Evolutionary conservation across 140 eudicot genomes (phyloP).

Genomic region (Erigeron philadelphicus): DNA sequence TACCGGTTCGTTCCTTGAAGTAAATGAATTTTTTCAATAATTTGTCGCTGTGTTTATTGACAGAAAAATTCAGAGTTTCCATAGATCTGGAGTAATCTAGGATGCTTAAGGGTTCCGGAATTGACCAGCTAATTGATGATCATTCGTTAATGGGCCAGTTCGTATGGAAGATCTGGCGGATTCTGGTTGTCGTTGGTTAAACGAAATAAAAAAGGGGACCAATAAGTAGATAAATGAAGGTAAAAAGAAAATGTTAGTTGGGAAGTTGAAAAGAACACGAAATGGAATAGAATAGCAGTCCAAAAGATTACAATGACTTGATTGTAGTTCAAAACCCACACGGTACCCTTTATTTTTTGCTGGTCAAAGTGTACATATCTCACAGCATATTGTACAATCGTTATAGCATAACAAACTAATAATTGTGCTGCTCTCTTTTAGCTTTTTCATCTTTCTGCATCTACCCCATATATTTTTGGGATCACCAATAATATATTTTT

Average conservation of each 20-base stretch:
- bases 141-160: too few species aligned
- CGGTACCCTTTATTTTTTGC: conserved; percentile 6
- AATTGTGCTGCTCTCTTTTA: conserved; percentile 13
- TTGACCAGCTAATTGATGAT: too few species aligned
- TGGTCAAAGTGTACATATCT: conserved; percentile 30
- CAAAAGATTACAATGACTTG: conserved; percentile 6
- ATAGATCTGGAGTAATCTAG: too few species aligned
- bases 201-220: too few species aligned
- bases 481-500: conserved; percentile 17
- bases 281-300: not conserved
- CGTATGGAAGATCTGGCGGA: too few species aligned
- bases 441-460: not conserved
- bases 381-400: conserved; percentile 26
- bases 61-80: too few species aligned
- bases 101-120: too few species aligned
- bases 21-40: too few species aligned
- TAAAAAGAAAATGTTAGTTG: conserved; percentile 5
- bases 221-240: not conserved
- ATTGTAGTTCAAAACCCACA: conserved; percentile 33
- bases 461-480: conserved; percentile 12
- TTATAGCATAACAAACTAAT: conserved; percentile 10
- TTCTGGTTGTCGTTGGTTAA: too few species aligned
- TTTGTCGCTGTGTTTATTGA: too few species aligned
- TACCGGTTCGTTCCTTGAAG: too few species aligned
- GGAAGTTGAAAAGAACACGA: conserved; percentile 21